Percentiles rank a stretch among this genome's conserved stretches.
Evolutionary conservation across 768 basidiomycete species (phyloP).

Genomic region (Pleurotus eryngii): DNA sequence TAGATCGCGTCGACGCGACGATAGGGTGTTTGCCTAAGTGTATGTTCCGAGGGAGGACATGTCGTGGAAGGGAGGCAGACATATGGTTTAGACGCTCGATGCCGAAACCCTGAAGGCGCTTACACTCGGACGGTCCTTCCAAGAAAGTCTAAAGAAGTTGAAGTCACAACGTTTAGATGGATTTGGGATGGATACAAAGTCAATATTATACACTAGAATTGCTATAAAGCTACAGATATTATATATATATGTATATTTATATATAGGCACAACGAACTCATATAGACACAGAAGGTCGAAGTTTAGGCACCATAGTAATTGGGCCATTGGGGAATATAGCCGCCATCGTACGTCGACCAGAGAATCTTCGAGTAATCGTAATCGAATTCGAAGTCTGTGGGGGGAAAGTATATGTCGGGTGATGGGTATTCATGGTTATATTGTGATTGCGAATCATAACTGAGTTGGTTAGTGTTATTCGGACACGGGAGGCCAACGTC

Average conservation of each 20-base stretch:
- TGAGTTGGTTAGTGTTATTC: neutral
- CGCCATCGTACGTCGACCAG: neutral
- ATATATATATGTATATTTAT: no score
- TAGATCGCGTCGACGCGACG: neutral
- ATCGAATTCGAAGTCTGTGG: neutral
- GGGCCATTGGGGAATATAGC: neutral
- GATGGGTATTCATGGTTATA: neutral
- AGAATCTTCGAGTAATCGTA: neutral
- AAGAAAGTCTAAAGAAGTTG: no score
- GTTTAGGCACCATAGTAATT: neutral
- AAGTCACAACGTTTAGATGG: no score
- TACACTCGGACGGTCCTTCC: no score
- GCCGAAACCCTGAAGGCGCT: neutral
- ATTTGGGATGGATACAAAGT: no score
- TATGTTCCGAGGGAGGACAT: neutral
- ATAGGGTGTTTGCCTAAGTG: no score
- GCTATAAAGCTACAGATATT: neutral
- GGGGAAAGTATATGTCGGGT: neutral
- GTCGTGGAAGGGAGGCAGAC: neutral
- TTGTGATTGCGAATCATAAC: neutral
- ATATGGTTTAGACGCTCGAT: neutral
- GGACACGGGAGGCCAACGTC: neutral
- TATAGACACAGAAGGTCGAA: neutral
- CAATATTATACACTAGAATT: neutral
- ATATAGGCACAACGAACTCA: no score